Conservation (phyloP, 257 asterid genomes). For the Paulownia fortunei region DNA sequence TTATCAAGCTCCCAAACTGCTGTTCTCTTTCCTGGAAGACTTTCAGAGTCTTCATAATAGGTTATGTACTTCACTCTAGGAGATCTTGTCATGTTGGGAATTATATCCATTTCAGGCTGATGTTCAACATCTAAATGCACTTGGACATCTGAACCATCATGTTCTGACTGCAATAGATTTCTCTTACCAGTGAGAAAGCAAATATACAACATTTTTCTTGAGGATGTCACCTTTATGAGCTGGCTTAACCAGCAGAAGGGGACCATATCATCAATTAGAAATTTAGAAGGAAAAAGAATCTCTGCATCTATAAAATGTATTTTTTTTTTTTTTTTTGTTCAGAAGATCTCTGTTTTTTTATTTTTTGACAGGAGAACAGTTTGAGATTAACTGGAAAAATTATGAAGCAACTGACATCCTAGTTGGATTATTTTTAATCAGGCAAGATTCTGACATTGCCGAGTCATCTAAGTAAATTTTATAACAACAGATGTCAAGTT, state of each 20-base stretch:
- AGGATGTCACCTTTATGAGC: neutral
- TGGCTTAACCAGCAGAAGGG: slow-evolving; percentile 29
- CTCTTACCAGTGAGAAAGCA: slow-evolving; percentile 22
- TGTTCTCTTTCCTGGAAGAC: slow-evolving; percentile 92
- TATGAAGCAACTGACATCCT: slow-evolving; percentile 14
- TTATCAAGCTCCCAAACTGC: slow-evolving; percentile 99
- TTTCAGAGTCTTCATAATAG: slow-evolving; percentile 95
- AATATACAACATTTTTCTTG: neutral
- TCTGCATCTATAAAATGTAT: neutral
- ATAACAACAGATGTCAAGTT: slow-evolving; percentile 7
- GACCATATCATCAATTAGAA: neutral
- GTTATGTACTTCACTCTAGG: slow-evolving; percentile 90
- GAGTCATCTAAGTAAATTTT: neutral
- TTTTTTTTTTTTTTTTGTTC: neutral
- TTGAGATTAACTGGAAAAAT: slow-evolving; percentile 21
- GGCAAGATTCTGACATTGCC: slow-evolving; percentile 10
- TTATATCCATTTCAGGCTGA: slow-evolving; percentile 70
- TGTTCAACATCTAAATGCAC: slow-evolving; percentile 78
- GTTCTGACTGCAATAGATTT: slow-evolving; percentile 77
- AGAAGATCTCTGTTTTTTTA: neutral
- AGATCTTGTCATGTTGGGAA: slow-evolving; percentile 93
- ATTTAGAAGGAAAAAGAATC: neutral
- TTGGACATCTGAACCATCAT: slow-evolving; percentile 95
- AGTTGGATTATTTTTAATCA: neutral
- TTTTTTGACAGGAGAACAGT: slow-evolving; percentile 23